phyloP scores from a whole-genome alignment of 495 filamentous ascomycete genomes.

The Trichoderma reesei region DNA sequence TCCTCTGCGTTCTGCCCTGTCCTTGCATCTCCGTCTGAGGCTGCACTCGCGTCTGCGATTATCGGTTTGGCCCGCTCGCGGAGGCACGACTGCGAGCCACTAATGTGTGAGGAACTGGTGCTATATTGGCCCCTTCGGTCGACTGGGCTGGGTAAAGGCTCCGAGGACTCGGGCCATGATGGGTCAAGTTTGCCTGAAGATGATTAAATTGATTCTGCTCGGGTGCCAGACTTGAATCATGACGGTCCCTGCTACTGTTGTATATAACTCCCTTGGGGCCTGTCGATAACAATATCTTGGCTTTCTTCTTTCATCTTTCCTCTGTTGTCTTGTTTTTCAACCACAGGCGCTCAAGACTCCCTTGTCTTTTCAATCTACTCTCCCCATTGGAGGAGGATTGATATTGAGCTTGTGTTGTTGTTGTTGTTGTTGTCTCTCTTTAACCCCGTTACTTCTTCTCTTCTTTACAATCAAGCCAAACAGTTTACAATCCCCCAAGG shows the following conservation, averaged over 20 bases:
- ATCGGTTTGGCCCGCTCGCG: background rate
- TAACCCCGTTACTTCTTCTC: background rate
- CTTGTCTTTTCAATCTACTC: slow-evolving; percentile 7
- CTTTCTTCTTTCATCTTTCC: background rate
- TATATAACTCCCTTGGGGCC: background rate
- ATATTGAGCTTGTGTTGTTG: background rate
- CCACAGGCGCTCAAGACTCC: slow-evolving; percentile 1
- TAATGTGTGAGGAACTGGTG: no score
- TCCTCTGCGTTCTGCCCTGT: no score
- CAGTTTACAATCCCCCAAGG: background rate
- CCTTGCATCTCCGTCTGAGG: slow-evolving; percentile 6
- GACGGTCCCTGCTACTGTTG: background rate
- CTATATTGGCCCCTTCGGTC: slow-evolving; percentile 1
- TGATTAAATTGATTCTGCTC: slow-evolving; percentile 4
- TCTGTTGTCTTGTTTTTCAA: background rate
- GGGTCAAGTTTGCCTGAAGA: background rate
- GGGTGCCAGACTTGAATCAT: background rate
- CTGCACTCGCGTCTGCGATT: slow-evolving; percentile 1
- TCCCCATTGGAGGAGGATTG: background rate
- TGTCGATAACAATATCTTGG: background rate
- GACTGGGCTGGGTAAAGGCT: background rate
- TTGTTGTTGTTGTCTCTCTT: background rate
- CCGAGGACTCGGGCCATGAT: slow-evolving; percentile 3
- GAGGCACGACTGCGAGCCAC: background rate
- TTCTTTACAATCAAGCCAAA: background rate